A percentile compares a stretch with the other conserved stretches of the same genome.
Conservation (phyloP, 106 monocot species). For the Acorus calamus region DNA sequence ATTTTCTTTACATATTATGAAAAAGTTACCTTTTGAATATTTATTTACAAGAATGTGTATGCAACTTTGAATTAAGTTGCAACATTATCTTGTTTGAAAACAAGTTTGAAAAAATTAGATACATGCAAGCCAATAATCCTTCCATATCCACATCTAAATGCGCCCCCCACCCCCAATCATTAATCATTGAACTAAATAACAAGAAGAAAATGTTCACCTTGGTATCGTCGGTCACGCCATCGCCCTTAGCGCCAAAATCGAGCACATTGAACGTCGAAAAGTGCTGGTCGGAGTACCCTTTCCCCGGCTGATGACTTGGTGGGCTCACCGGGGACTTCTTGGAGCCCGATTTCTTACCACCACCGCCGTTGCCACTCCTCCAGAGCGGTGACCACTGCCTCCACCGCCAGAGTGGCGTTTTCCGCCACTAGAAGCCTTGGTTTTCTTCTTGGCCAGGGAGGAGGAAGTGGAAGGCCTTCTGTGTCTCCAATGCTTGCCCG, state of each 20-base stretch:
- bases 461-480: slow-evolving; percentile 25
- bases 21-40: too few relatives aligned
- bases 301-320: neutral
- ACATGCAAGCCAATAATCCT: too few relatives aligned
- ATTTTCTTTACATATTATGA: too few relatives aligned
- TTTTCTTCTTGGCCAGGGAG: slow-evolving; percentile 39
- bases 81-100: too few relatives aligned
- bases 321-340: neutral
- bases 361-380: slow-evolving; percentile 9
- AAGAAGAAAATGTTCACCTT: slow-evolving; percentile 32
- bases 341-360: neutral
- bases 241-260: slow-evolving; percentile 77
- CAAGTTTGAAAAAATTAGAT: too few relatives aligned
- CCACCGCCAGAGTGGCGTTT: slow-evolving; percentile 3
- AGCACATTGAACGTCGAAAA: slow-evolving; percentile 41
- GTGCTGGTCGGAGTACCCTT: slow-evolving; percentile 1
- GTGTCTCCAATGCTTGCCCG: slow-evolving; percentile 53
- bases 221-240: slow-evolving; percentile 71
- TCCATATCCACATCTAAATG: neutral
- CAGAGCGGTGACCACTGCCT: neutral
- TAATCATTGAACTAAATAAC: neutral
- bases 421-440: slow-evolving; percentile 24
- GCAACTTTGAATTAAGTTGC: too few relatives aligned
- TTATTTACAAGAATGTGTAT: too few relatives aligned
- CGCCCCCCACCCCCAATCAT: neutral